Evolutionary conservation across 2,329 filamentous ascomycete species (phyloP), one percentile per base, ranked within the genome.

Genomic region (Verticillium zaregamsianum): DNA sequence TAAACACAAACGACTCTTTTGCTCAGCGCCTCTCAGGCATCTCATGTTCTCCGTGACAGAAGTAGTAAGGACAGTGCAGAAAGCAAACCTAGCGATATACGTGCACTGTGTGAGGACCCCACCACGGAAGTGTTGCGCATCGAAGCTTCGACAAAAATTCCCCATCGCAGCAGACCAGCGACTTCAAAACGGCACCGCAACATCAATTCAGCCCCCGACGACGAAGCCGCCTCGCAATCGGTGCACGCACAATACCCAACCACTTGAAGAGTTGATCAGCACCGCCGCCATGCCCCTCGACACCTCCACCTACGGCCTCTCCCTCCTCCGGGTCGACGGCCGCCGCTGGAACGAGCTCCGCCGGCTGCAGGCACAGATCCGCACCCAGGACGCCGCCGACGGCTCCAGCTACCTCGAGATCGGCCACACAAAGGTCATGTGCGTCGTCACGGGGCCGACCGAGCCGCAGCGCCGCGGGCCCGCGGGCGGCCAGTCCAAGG

Each of bases 311-410:
- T 98, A 97, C 82, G 87, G 88, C 58, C 86, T 97, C 65, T 93
- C 92, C 65, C 90, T 95, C 60, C 84, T 93, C 65, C 90, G 90
- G 71, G 88, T 92, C 67, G 94, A 90, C 72, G 90, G 91, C 64
- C 89, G 95, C 64, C 88, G 95, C 69, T 99, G 95, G 95, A 98
- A 99, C 79, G 95, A 99, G 76, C 86, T 99, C 45, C 92, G 95
- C 32, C 88, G 92, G 8, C 85, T 97, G 58, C 88, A 92, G 72
- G 94, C 91, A 57, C 91, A 96, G 77, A 93, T 99, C 72, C 91
- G 90, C 65, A 97, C 93, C 1, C 95, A 97, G 76, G 90, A 93
- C 64, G 90, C 93, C 58, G 93, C 93, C 61, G 95, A 98, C 69
- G 95, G 95, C 39, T 96, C 91, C 55, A 92, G 90, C 64, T 97